Evolutionary conservation across 495 filamentous ascomycete species (phyloP).

Genomic region (Neurospora pannonica): DNA sequence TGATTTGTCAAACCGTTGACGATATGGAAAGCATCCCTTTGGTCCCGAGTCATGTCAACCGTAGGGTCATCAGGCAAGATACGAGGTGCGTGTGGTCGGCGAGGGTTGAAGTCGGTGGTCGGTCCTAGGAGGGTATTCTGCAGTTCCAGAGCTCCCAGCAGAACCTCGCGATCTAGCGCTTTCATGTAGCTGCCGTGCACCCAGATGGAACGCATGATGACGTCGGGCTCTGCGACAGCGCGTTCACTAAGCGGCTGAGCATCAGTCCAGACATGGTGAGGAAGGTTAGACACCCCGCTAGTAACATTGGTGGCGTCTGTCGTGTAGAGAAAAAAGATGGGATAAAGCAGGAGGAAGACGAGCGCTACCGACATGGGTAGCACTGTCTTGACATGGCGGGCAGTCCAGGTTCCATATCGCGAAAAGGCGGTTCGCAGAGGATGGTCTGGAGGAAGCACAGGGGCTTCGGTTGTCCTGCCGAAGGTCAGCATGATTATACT

Average conservation of each 20-base stretch:
- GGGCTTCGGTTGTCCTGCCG: conserved; percentile 51
- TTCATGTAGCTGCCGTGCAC: conserved; percentile 59
- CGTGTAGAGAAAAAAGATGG: conserved; percentile 58
- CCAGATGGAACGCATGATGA: conserved; percentile 50
- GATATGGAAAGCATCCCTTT: conserved; percentile 41
- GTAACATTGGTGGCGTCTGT: conserved; percentile 48
- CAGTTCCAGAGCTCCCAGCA: conserved; percentile 52
- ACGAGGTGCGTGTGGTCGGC: conserved; percentile 11
- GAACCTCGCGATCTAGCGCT: conserved; percentile 50
- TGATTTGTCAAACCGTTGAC: conserved; percentile 41
- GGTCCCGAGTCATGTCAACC: conserved; percentile 24
- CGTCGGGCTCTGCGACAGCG: conserved; percentile 32
- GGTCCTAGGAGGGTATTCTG: conserved; percentile 50
- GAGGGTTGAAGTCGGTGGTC: conserved; percentile 42
- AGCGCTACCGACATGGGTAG: conserved; percentile 55
- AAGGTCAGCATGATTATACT: conserved; percentile 2
- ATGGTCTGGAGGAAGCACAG: conserved; percentile 47
- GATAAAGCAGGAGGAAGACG: conserved; percentile 54
- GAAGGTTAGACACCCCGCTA: conserved; percentile 50
- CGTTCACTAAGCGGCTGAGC: conserved; percentile 46
- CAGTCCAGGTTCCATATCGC: conserved; percentile 51
- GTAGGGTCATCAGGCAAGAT: conserved; percentile 9
- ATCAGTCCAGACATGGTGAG: conserved; percentile 69
- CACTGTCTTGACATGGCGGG: conserved; percentile 56
- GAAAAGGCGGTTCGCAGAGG: conserved; percentile 51